Percentiles rank a stretch among this genome's conserved stretches.
These are phyloP conservation scores for Kazachstania martiniae DNA, from an alignment of 805 yeast genomes.

Conservation along the genomic window DNA sequence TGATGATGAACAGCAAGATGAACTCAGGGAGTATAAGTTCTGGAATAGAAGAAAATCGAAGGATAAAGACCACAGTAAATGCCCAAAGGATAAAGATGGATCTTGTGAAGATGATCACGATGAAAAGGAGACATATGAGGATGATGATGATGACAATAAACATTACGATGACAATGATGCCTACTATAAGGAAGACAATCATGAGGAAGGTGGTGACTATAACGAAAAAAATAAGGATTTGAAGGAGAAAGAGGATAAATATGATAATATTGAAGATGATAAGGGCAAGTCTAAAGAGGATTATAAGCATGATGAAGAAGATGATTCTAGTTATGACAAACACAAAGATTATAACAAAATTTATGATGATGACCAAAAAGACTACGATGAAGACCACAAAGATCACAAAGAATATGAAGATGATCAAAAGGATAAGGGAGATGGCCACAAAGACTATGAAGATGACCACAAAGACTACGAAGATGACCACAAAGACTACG, in stretches of 20 bases:
- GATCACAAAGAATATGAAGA: slow-evolving; percentile 3
- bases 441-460: not conserved
- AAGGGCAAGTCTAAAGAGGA: not conserved
- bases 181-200: no score
- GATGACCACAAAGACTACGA: not conserved
- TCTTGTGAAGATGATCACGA: not conserved
- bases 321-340: slow-evolving; percentile 1
- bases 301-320: not conserved
- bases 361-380: slow-evolving; percentile 1
- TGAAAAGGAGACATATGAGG: not conserved
- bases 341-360: slow-evolving; percentile 1
- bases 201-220: not conserved
- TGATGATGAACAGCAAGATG: not conserved
- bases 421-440: not conserved
- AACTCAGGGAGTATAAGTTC: no score
- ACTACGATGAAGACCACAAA: slow-evolving; percentile 1
- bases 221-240: slow-evolving; percentile 1
- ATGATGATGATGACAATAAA: slow-evolving; percentile 1
- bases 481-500: not conserved
- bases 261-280: not conserved
- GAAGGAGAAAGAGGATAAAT: not conserved
- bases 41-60: not conserved
- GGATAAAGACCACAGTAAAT: no score
- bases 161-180: slow-evolving; percentile 1
- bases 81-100: no score